Base-by-base conservation (phyloP, 2,329 filamentous ascomycete genomes). In the Aspergillus proliferans region DNA sequence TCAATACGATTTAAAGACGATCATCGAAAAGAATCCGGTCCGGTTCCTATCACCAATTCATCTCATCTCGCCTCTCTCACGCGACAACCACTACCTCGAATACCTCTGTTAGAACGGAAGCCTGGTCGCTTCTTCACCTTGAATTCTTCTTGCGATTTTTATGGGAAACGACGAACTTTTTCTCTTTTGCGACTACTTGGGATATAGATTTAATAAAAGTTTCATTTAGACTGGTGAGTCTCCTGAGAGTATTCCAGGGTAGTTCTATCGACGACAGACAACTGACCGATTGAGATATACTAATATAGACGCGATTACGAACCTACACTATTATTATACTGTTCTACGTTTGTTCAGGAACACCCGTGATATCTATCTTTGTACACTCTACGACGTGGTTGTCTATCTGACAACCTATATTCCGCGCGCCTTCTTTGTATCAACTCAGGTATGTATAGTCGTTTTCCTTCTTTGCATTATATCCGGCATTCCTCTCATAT, bases 211-310 rank as follows among this genome's bases (percentile, higher is more conserved):
- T 46, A 52, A 56, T 54, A 50, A 52, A 52, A 59, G 54, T 49
- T 58, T 52, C 47, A 43, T 46, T 19, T 66, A 68, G 65, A 67
- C 49, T 63, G 61, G 65, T 68, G 54, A 66, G 65, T 66, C 18
- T 47, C 26, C 39, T 18, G 26, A 12, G 26, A 2, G 26, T 30
- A 30, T 30, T 30, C 9, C 10, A 30, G 26, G 42, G 33, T 51
- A 30, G 42, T 51, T 24, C 46, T 36, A 43, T 50, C 21, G 30
- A 21, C 36, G 33, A 19, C 40, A 46, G 36, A 40, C 43, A 57
- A 38, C 34, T 40, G 19, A 41, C 38, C 48, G 24, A 42, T 46
- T 40, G 10, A 10, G 4, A 12, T 30, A 30, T 30, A 9, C 34
- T 38, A 14, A 38, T 38, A 50, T 52, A 65, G 62, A 61, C 51